These are phyloP conservation scores for Boletus albobrunnescens DNA, from an alignment of 1,284 basidiomycete species.

Conservation along the genomic window DNA sequence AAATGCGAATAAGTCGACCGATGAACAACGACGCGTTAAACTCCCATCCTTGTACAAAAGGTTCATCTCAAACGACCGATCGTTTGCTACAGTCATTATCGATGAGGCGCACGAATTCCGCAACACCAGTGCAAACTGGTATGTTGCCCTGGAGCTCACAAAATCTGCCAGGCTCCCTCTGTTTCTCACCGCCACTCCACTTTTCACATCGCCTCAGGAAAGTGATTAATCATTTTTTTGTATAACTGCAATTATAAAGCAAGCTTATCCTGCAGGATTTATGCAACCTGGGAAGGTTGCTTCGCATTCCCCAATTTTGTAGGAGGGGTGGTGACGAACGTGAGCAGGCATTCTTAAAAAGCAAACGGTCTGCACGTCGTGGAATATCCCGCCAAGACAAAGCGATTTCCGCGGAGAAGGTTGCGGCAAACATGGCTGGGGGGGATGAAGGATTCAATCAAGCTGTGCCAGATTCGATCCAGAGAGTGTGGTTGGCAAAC, in stretches of 20 bases:
- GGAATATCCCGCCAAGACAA: conserved; percentile 7
- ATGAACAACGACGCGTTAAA: conserved; percentile 9
- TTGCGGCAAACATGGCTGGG: background rate
- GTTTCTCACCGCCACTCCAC: background rate
- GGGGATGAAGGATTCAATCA: background rate
- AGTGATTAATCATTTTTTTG: too few relatives aligned
- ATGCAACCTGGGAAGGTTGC: conserved; percentile 10
- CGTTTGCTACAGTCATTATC: conserved; percentile 3
- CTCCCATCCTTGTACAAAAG: conserved; percentile 7
- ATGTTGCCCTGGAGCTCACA: background rate
- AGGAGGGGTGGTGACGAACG: background rate
- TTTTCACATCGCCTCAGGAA: conserved; percentile 4
- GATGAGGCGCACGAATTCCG: background rate
- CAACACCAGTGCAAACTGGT: too few relatives aligned
- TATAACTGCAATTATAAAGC: too few relatives aligned
- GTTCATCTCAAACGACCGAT: background rate
- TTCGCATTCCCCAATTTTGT: conserved; percentile 5
- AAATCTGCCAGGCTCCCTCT: conserved; percentile 4
- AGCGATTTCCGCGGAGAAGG: conserved; percentile 7
- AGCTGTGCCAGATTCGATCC: background rate
- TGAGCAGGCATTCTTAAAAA: background rate
- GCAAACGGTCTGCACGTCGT: conserved; percentile 3
- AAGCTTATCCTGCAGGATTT: conserved; percentile 6
- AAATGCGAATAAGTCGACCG: conserved; percentile 8
- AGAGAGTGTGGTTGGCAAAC: conserved; percentile 2